Percentiles rank a stretch among this genome's conserved stretches.
phyloP scores from a whole-genome alignment of 2,329 filamentous ascomycete genomes.

The Penicillium sp. region DNA sequence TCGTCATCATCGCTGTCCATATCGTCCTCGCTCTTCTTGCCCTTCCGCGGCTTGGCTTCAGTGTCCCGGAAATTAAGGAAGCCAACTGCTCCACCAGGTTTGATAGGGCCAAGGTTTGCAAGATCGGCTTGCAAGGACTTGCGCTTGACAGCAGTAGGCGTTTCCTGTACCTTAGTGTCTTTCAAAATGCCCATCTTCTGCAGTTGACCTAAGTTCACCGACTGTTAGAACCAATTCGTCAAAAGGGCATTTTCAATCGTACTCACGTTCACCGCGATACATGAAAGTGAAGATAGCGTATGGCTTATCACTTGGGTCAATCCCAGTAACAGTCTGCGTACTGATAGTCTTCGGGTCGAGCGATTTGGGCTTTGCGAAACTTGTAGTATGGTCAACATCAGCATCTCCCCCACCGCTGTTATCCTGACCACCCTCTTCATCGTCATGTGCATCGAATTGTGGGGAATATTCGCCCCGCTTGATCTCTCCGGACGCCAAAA shows the following conservation, averaged over 20 bases:
- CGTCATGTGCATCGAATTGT: slow-evolving; percentile 94
- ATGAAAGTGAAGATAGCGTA: slow-evolving; percentile 98
- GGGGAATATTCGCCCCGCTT: slow-evolving; percentile 98
- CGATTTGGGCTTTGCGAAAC: slow-evolving; percentile 94
- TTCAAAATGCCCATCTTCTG: slow-evolving; percentile 92
- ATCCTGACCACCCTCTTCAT: slow-evolving; percentile 70
- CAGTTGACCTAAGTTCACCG: slow-evolving; percentile 67
- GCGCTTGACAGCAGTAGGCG: slow-evolving; percentile 66
- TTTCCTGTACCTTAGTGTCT: slow-evolving; percentile 61
- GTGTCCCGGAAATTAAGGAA: slow-evolving; percentile 84
- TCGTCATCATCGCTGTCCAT: slow-evolving; percentile 78
- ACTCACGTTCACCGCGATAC: slow-evolving; percentile 90
- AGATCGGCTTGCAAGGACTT: slow-evolving; percentile 84
- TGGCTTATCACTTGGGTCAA: slow-evolving; percentile 91
- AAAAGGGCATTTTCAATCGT: background rate
- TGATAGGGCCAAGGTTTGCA: slow-evolving; percentile 77
- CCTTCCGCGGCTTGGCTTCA: slow-evolving; percentile 53
- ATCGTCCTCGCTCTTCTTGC: slow-evolving; percentile 62
- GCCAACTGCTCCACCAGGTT: slow-evolving; percentile 81
- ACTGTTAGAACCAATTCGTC: background rate
- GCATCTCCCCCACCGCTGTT: slow-evolving; percentile 66
- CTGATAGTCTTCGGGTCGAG: slow-evolving; percentile 96
- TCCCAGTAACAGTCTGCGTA: slow-evolving; percentile 97
- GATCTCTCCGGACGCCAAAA: slow-evolving; percentile 92
- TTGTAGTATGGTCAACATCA: slow-evolving; percentile 94